Evolutionary conservation across 2,329 filamentous ascomycete species (phyloP), one percentile per base, ranked within the genome.

Genomic region (Kalaharituber pfeilii): DNA sequence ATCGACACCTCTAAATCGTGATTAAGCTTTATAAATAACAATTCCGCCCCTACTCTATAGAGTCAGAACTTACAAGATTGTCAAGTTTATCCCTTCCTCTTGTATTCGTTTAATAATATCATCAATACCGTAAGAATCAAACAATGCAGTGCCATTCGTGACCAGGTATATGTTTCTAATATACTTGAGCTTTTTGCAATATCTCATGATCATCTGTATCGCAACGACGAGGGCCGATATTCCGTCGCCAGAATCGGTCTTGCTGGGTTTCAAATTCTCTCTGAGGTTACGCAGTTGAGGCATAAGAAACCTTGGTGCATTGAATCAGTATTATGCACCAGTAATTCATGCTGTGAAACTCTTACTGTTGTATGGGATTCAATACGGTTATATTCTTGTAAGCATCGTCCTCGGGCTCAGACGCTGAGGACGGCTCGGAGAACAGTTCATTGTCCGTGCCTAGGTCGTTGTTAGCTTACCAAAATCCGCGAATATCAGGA

Each of bases 171-270:
- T 87, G 65, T 79, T 82, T 63, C 86, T 77, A 62, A 77, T 80
- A 70, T 80, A 88, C 70, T 94, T 87, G 58, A 88, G 75, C 65
- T 85, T 83, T 68, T 82, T 88, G 61, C 85, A 91, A 55, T 82
- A 80, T 0, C 73, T 76, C 55, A 76, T 75, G 54, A 98, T 94
- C 82, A 95, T 86, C 60, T 88, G 77, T 29, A 91, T 79, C 0
- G 86, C 91, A 50, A 96, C 69, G 36, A 94, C 81, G 56, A 96
- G 74, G 2, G 88, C 86, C 1, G 88, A 95, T 28, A 96, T 77
- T 29, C 77, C 82, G 68, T 98, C 91, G 9, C 91, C 91, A 2
- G 71, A 69, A 51, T 79, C 70, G 0, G 81, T 85, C 2, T 70
- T 67, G 66, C 82, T 93, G 1, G 84, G 76, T 59, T 76, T 77